Percentiles rank a stretch among this genome's conserved stretches.
Conservation (phyloP, 495 filamentous ascomycete species). For the Trichoderma asperelloides region DNA sequence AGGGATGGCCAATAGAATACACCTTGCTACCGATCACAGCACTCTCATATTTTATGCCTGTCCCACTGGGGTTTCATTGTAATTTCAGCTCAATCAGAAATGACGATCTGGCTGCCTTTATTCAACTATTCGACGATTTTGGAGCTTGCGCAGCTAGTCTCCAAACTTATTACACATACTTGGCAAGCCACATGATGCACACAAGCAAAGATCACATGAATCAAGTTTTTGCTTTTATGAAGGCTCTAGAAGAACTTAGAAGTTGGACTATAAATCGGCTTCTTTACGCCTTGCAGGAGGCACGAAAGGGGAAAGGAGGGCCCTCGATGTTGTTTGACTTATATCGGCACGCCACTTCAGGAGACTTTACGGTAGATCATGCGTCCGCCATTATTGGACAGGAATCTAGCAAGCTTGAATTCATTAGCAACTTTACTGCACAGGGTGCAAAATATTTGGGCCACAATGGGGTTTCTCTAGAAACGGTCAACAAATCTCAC, state of each 20-base stretch:
- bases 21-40: conserved; percentile 18
- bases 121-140: conserved; percentile 18
- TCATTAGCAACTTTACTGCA: conserved; percentile 14
- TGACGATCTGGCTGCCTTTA: conserved; percentile 14
- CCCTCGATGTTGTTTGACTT: conserved; percentile 11
- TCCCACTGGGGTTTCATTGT: conserved; percentile 4
- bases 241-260: background rate
- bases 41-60: conserved; percentile 11
- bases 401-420: conserved; percentile 15
- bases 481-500: conserved; percentile 8
- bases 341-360: background rate
- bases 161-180: conserved; percentile 23
- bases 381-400: conserved; percentile 6
- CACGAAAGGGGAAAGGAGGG: conserved; percentile 2
- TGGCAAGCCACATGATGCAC: conserved; percentile 9
- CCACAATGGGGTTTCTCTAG: conserved; percentile 13
- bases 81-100: background rate
- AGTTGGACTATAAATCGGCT: background rate
- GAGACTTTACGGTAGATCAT: conserved; percentile 1
- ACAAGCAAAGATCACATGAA: conserved; percentile 13
- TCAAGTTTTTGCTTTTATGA: conserved; percentile 7
- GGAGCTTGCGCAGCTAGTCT: conserved; percentile 10
- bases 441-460: conserved; percentile 20
- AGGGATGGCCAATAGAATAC: conserved; percentile 21
- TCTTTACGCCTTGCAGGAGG: background rate